Conservation (phyloP, 2,329 filamentous ascomycete species). For the Mariannaea sp. region DNA sequence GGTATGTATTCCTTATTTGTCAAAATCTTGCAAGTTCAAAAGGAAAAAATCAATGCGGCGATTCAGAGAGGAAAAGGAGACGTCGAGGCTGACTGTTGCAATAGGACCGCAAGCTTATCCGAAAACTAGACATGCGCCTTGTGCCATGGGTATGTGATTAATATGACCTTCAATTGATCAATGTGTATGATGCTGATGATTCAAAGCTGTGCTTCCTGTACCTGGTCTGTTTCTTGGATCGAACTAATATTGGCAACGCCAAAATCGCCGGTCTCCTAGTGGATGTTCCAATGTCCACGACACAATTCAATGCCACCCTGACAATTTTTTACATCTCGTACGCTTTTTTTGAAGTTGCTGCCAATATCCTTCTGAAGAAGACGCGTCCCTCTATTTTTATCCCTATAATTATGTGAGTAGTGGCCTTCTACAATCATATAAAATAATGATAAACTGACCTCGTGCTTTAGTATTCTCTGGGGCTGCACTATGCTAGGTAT, state of each 20-base stretch:
- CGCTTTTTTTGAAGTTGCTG: slow-evolving; percentile 75
- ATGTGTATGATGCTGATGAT: slow-evolving; percentile 8
- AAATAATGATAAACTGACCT: slow-evolving; percentile 25
- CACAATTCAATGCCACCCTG: slow-evolving; percentile 74
- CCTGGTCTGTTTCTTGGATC: slow-evolving; percentile 73
- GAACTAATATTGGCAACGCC: slow-evolving; percentile 78
- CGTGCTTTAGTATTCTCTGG: slow-evolving; percentile 60
- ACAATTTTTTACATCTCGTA: slow-evolving; percentile 91
- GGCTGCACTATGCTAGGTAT: slow-evolving; percentile 72
- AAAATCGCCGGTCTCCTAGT: slow-evolving; percentile 59
- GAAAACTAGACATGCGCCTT: slow-evolving; percentile 64
- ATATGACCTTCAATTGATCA: not conserved
- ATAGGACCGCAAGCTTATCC: slow-evolving; percentile 65
- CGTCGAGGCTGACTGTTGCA: slow-evolving; percentile 13
- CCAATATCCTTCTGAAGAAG: slow-evolving; percentile 80
- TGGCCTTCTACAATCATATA: not conserved
- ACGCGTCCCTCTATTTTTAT: slow-evolving; percentile 79
- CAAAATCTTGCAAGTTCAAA: not conserved
- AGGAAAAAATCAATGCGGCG: too few species aligned
- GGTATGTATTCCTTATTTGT: slow-evolving; percentile 50
- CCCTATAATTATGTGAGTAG: slow-evolving; percentile 74
- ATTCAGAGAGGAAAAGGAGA: not conserved
- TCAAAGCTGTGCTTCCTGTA: slow-evolving; percentile 69
- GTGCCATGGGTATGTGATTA: slow-evolving; percentile 59
- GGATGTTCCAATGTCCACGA: slow-evolving; percentile 65